Base-by-base conservation (phyloP, 345 rosid genomes). In the Orychophragmus violaceus region DNA sequence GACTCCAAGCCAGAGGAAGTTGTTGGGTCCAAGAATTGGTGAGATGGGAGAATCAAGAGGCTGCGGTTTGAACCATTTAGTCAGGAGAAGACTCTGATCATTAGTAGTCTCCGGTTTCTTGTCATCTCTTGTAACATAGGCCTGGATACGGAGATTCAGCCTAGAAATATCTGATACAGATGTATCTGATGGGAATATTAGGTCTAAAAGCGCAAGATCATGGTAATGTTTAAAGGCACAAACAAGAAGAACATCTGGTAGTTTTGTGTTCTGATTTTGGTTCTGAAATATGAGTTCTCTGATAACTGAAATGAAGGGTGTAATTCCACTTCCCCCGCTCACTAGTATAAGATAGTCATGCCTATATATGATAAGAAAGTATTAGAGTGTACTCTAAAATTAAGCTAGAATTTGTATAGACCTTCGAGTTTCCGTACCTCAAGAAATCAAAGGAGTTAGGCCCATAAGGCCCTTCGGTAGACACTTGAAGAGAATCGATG, bases 261-360 rank as follows among this genome's bases (percentile, higher is more conserved):
- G 77, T 71, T 71, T 81, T 57, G 45, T 49, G 28, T 23, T 56
- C 10, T 69, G 51, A 8, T 61, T 70, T 33, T 66, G 77, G 76
- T 79, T 67, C 16, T 54, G 54, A 19, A 22, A 81, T 6, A 86
- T 64, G 71, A 93, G 84, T 32, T 93, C 89, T 21, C 92, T 77
- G 16, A 84, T 78, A 17, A 90, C 81, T 9, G 94, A 86, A 55
- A 90, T 82, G 74, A 87, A 84, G 14, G 98, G 95, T 3, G 97
- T 82, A 17, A 93, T 77, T 41, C 89, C 90, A 6, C 94, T 88
- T n/a, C 94, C 97, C 53, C 97, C 98, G 5, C 91, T 80, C 61
- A 90, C 76, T 83, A 90, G 78, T 70, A 90, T 87, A 28, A 90
- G 80, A 46, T 52, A 72, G 17, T 80, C 88, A 54, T 84, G 79